Base-by-base conservation (phyloP, 805 yeast genomes). In the Starmerella kuoi region DNA sequence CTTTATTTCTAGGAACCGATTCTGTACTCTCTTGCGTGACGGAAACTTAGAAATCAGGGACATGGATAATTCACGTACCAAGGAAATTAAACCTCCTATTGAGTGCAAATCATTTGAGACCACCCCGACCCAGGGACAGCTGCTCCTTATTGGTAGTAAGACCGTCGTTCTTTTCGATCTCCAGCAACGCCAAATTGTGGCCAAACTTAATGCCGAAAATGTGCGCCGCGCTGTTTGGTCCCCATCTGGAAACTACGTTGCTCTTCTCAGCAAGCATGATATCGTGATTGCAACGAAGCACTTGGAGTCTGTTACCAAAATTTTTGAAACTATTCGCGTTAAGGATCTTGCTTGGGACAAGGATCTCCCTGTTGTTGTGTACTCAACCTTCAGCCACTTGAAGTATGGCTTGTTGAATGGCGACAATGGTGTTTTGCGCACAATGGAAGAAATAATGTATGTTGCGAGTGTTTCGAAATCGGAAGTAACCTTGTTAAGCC, bases 291-390 rank as follows among this genome's bases (percentile, higher is more conserved):
- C 87, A 23, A 41, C 38, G 11, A 77, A 76, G 55, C 79, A 77
- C 60, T 79, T 75, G 50, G 86, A 84, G 58, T 64, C 76, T 44
- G 68, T 86, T 31, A 77, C 88, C 41, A 76, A 94, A 2, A 72
- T 86, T 75, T 96, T 86, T 60, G 99, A 91, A 68, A 88, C 97
- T 3, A 91, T 91, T 53, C 72, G 98, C 61, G 85, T 91, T 57
- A 91, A 91, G 68, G 78, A 93, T 65, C 96, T 95, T 36, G 84
- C 94, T 17, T 91, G 96, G 96, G 97, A 91, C 61, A 95, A 86
- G 54, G 68, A 82, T 37, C 88, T 88, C 40, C 49, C 50, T 4
- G 94, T 93, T 25, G 72, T 91, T 60, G 71, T 91, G 52, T 91
- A 88, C 65, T 80, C 96, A 18, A 91, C 99, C 6, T 70, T 91